Conservation (phyloP, 1,284 basidiomycete genomes). For the Polyporus tsugae region DNA sequence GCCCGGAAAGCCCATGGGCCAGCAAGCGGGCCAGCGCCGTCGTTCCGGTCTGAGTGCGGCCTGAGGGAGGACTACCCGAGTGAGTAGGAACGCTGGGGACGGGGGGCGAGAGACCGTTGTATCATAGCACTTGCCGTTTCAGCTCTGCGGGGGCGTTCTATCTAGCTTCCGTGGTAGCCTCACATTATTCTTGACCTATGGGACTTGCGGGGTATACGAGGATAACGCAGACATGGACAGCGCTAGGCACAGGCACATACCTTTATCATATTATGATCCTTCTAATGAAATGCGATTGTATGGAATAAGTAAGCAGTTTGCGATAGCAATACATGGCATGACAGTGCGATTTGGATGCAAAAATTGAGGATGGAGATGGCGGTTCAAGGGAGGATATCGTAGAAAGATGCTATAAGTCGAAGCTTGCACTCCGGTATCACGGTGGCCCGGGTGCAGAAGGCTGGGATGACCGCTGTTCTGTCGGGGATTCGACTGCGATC, state of each 20-base stretch:
- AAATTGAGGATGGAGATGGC: neutral
- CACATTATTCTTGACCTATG: slow-evolving; percentile 22
- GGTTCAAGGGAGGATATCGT: neutral
- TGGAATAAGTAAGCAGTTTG: neutral
- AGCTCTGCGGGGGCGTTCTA: slow-evolving; percentile 19
- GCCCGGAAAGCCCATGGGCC: slow-evolving; percentile 30
- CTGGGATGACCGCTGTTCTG: slow-evolving; percentile 10
- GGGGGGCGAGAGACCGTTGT: slow-evolving; percentile 1
- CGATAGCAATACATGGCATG: slow-evolving; percentile 10
- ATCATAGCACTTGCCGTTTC: slow-evolving; percentile 20
- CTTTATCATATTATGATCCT: slow-evolving; percentile 1
- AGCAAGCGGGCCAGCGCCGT: slow-evolving; percentile 25
- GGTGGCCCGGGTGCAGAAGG: neutral
- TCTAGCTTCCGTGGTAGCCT: slow-evolving; percentile 21
- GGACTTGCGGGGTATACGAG: neutral
- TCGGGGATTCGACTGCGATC: slow-evolving; percentile 50
- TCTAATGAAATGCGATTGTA: slow-evolving; percentile 9
- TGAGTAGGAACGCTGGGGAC: neutral
- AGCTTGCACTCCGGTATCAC: neutral
- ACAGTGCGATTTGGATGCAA: neutral
- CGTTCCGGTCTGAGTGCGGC: slow-evolving; percentile 11
- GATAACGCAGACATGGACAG: neutral
- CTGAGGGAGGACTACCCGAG: neutral
- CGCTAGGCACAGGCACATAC: slow-evolving; percentile 5
- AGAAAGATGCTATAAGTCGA: neutral